phyloP scores from a whole-genome alignment of 208 protist species.

The Crithidia mellificae region DNA sequence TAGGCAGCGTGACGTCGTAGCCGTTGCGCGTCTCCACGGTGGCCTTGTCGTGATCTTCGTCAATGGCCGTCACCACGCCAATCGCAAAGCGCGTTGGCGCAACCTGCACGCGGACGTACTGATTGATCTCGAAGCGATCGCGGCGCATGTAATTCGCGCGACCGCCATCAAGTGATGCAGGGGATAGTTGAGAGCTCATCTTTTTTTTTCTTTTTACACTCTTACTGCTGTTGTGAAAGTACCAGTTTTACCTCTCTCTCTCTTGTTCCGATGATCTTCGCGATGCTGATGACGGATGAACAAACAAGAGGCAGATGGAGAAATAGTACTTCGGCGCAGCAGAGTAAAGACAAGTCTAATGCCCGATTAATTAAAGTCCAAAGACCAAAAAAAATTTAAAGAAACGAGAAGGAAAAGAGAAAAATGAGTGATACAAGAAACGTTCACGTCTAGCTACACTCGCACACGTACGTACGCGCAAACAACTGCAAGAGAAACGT shows the following conservation, averaged over 20 bases:
- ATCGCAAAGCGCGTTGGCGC: slow-evolving; percentile 69
- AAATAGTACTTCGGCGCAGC: no score
- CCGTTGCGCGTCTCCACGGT: slow-evolving; percentile 79
- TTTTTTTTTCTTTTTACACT: slow-evolving; percentile 14
- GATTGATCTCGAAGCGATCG: slow-evolving; percentile 78
- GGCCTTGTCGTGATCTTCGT: slow-evolving; percentile 54
- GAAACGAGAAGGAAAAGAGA: neutral
- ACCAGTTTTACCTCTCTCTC: no score
- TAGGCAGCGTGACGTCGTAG: slow-evolving; percentile 73
- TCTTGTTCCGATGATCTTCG: no score
- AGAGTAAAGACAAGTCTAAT: no score
- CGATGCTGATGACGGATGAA: no score
- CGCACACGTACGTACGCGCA: neutral
- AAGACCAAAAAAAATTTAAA: neutral
- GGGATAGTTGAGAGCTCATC: slow-evolving; percentile 21
- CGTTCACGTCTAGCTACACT: neutral
- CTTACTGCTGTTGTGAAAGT: no score
- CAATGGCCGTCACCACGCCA: slow-evolving; percentile 67
- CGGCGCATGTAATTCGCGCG: slow-evolving; percentile 23
- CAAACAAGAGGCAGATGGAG: no score
- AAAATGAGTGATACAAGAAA: neutral
- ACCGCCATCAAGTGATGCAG: neutral
- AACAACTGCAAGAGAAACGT: neutral
- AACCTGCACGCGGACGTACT: slow-evolving; percentile 86
- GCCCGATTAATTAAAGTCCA: neutral